A percentile compares a stretch with the other conserved stretches of the same genome.
Evolutionary conservation across 129 eudicot species (phyloP).

Genomic region (Daucus carota): DNA sequence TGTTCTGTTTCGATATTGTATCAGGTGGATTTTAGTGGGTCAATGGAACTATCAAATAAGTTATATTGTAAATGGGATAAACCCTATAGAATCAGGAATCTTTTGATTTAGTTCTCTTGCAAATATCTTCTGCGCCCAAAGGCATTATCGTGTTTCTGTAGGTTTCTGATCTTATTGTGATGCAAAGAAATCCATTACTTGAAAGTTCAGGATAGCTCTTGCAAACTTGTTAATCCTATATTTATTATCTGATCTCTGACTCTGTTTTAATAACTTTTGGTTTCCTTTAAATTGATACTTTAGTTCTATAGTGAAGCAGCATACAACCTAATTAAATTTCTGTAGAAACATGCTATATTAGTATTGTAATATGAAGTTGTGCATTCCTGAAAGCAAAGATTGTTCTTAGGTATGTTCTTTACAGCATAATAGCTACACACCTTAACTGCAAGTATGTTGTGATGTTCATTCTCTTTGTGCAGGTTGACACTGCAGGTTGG

Average conservation of each 20-base stretch:
- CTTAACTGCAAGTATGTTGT: not conserved
- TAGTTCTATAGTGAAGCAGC: not conserved
- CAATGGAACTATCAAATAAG: not conserved
- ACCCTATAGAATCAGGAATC: not conserved
- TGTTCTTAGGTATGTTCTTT: not conserved
- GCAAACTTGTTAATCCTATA: not conserved
- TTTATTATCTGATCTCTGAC: not conserved
- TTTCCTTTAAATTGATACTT: not conserved
- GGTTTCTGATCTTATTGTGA: not conserved
- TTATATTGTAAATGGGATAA: not conserved
- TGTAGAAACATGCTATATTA: not conserved
- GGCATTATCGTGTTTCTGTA: not conserved
- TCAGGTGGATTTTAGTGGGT: not conserved
- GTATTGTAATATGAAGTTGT: not conserved
- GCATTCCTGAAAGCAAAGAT: not conserved
- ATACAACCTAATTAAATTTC: not conserved
- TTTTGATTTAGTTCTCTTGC: not conserved
- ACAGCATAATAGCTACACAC: not conserved
- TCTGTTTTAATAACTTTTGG: not conserved
- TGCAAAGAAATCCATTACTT: not conserved
- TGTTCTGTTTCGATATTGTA: not conserved
- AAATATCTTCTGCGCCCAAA: not conserved
- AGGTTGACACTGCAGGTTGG: conserved; percentile 99
- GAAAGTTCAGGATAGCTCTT: not conserved
- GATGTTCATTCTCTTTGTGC: conserved; percentile 14